Conservation (phyloP, 139 green algal genomes). For the Diplosphaera chodatii region DNA sequence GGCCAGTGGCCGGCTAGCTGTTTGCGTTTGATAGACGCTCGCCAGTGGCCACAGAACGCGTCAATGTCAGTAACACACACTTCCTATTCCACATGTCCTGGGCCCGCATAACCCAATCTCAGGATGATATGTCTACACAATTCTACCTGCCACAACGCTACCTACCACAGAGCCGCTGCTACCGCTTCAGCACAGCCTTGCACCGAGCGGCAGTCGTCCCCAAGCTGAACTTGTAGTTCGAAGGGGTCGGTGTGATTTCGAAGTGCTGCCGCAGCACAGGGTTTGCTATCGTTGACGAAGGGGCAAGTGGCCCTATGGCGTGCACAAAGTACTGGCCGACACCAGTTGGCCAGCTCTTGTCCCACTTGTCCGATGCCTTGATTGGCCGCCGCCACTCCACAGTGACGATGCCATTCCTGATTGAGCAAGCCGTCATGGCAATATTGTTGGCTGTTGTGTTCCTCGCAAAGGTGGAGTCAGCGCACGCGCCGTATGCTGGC, state of each 20-base stretch:
- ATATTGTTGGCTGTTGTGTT: background rate
- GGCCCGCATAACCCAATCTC: too few species aligned
- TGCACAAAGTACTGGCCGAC: background rate
- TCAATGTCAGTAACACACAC: too few species aligned
- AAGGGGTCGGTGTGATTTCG: background rate
- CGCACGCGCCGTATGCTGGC: background rate
- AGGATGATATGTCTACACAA: too few species aligned
- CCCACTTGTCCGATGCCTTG: background rate
- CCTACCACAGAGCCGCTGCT: too few species aligned
- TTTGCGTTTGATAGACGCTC: too few species aligned
- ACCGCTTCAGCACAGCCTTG: background rate
- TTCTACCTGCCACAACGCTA: too few species aligned
- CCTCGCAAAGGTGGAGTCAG: too few species aligned
- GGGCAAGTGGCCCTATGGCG: background rate
- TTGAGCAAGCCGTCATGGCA: background rate
- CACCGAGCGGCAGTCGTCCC: background rate
- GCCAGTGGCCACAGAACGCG: too few species aligned
- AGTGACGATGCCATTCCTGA: background rate
- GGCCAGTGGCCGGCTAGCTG: too few species aligned
- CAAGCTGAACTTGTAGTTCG: background rate
- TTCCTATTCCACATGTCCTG: too few species aligned
- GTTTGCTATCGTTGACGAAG: background rate
- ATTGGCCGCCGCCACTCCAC: background rate
- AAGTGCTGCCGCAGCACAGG: background rate
- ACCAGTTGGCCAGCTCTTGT: background rate